Evolutionary conservation across 2,329 filamentous ascomycete genomes (phyloP).

Genomic region (Colletotrichum ledebouriae): DNA sequence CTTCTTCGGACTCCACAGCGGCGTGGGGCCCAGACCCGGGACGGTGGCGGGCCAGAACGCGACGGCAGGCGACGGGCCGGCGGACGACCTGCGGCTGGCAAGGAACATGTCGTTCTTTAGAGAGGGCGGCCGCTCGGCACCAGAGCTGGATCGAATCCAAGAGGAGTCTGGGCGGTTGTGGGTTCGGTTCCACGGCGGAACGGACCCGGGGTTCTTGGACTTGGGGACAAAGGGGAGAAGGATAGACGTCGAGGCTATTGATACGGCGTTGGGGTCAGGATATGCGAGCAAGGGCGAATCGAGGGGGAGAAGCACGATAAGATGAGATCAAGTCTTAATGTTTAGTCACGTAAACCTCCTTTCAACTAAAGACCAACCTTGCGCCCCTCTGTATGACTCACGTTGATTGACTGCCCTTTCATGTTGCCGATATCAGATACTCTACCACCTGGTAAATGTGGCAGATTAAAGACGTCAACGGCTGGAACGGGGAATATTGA

Average conservation of each 20-base stretch:
- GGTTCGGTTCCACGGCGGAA: constrained; percentile 34
- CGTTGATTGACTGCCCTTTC: too few species aligned
- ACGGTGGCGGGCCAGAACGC: background rate
- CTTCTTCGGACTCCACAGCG: constrained; percentile 27
- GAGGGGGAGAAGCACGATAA: too few species aligned
- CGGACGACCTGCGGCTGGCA: background rate
- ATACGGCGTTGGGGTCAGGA: background rate
- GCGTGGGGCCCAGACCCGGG: constrained; percentile 1
- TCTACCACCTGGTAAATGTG: too few species aligned
- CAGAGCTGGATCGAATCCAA: constrained; percentile 28
- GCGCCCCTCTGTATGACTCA: too few species aligned
- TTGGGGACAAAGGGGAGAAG: constrained; percentile 12
- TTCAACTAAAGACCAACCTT: too few species aligned
- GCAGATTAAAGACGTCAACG: too few species aligned
- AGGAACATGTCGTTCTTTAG: constrained; percentile 27
- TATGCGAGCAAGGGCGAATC: too few species aligned
- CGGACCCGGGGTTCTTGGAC: constrained; percentile 34
- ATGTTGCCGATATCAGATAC: too few species aligned
- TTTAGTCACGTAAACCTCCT: too few species aligned
- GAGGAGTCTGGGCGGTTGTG: constrained; percentile 31
- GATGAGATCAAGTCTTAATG: too few species aligned
- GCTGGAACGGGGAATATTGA: too few species aligned
- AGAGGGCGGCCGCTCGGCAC: constrained; percentile 18
- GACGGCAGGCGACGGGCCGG: background rate
- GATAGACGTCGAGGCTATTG: constrained; percentile 20